A percentile compares a stretch with the other conserved stretches of the same genome.
phyloP scores from a whole-genome alignment of 495 filamentous ascomycete species.

The Bacidia rubella region DNA sequence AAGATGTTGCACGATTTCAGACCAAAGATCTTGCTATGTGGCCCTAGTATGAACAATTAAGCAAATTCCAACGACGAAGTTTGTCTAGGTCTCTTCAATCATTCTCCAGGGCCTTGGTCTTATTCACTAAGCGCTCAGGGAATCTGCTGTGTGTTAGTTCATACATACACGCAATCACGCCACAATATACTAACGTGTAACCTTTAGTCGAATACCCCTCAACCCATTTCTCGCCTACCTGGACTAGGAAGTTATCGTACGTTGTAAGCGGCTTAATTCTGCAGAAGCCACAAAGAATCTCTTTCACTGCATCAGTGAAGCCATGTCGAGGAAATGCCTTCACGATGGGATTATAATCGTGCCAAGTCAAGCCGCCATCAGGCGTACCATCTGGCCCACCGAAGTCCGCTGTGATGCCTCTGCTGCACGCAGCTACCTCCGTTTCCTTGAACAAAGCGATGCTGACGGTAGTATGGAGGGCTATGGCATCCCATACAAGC shows the following conservation, averaged over 20 bases:
- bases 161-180: too few relatives aligned
- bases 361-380: conserved; percentile 20
- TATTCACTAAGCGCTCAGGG: too few relatives aligned
- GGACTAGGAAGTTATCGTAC: conserved; percentile 33
- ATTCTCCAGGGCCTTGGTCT: too few relatives aligned
- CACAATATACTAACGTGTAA: not conserved
- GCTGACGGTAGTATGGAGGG: conserved; percentile 31
- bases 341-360: conserved; percentile 25
- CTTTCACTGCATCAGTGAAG: conserved; percentile 24
- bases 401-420: conserved; percentile 39
- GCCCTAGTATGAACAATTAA: too few relatives aligned
- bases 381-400: conserved; percentile 21
- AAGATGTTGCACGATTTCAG: too few relatives aligned
- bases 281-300: conserved; percentile 32
- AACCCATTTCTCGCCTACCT: conserved; percentile 25
- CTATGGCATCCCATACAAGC: conserved; percentile 42
- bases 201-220: conserved; percentile 8
- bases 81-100: too few relatives aligned
- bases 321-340: conserved; percentile 25
- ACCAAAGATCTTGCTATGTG: too few relatives aligned
- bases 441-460: conserved; percentile 33
- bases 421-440: conserved; percentile 27
- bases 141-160: too few relatives aligned
- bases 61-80: too few relatives aligned
- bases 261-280: conserved; percentile 34